phyloP scores from a whole-genome alignment of 768 basidiomycete species.

The Termitomyces sp. region DNA sequence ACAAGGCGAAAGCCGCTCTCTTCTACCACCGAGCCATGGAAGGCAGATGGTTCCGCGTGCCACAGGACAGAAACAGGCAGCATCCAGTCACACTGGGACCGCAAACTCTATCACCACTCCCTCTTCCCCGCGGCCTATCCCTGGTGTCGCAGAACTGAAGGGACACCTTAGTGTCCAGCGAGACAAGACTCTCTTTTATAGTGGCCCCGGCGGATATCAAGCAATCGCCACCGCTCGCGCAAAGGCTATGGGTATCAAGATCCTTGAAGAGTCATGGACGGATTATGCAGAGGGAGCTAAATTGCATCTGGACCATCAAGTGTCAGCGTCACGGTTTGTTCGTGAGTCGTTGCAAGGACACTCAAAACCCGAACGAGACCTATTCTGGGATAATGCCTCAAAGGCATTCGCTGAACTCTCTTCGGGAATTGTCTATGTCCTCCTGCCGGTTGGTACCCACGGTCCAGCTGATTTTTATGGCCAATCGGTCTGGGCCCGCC shows the following conservation, averaged over 20 bases:
- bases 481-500: background rate
- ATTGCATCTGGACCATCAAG: no score
- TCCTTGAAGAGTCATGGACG: background rate
- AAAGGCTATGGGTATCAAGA: background rate
- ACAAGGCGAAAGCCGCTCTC: no score
- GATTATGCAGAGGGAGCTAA: no score
- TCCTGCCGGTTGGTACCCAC: background rate
- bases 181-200: background rate
- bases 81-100: no score
- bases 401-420: background rate
- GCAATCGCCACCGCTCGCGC: background rate
- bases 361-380: no score
- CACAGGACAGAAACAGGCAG: no score
- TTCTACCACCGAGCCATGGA: no score
- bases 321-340: no score
- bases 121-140: background rate
- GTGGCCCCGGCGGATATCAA: background rate
- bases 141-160: background rate
- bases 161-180: background rate
- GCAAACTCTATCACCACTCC: no score
- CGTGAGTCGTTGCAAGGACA: no score
- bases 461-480: background rate
- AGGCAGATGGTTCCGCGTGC: no score
- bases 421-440: background rate
- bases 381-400: background rate